These are phyloP conservation scores for Vachellia collinsii DNA, from an alignment of 306 rosid genomes.

Conservation along the genomic window DNA sequence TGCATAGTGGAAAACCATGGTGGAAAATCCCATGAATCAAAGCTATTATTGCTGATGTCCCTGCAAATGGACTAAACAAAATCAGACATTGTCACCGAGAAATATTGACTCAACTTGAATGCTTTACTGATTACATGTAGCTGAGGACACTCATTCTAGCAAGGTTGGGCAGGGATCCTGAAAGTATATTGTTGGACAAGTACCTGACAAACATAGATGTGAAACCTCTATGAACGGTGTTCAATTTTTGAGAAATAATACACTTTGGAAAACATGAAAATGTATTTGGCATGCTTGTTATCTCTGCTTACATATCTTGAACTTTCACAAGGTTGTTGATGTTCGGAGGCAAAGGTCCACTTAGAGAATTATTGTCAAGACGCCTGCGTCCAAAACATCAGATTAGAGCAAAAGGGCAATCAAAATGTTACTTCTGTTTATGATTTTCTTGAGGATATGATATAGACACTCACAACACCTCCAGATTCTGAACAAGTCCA, in stretches of 20 bases:
- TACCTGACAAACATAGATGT: slow-evolving; percentile 43
- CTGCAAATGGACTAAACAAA: slow-evolving; percentile 35
- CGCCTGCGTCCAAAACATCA: slow-evolving; percentile 51
- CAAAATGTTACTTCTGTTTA: not conserved
- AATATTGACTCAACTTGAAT: slow-evolving; percentile 20
- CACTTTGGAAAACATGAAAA: not conserved
- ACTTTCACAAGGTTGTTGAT: slow-evolving; percentile 51
- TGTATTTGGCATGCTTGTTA: not conserved
- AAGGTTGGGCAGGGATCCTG: slow-evolving; percentile 61
- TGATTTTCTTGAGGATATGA: slow-evolving; percentile 4
- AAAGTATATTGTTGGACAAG: slow-evolving; percentile 64
- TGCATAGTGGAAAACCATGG: slow-evolving; percentile 47
- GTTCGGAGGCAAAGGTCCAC: slow-evolving; percentile 51
- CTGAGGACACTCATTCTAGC: slow-evolving; percentile 48
- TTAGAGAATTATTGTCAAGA: slow-evolving; percentile 50
- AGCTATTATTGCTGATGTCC: slow-evolving; percentile 66
- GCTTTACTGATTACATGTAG: slow-evolving; percentile 52
- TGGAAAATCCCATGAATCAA: slow-evolving; percentile 51
- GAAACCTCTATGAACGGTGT: slow-evolving; percentile 18
- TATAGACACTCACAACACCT: slow-evolving; percentile 67
- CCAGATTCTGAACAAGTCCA: slow-evolving; percentile 52
- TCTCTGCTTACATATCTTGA: slow-evolving; percentile 53
- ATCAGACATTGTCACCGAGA: slow-evolving; percentile 4
- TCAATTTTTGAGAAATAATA: slow-evolving; percentile 2
- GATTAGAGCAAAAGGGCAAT: slow-evolving; percentile 8